Conservation (phyloP, 2,329 filamentous ascomycete genomes). For the Colletotrichum higginsianum region DNA sequence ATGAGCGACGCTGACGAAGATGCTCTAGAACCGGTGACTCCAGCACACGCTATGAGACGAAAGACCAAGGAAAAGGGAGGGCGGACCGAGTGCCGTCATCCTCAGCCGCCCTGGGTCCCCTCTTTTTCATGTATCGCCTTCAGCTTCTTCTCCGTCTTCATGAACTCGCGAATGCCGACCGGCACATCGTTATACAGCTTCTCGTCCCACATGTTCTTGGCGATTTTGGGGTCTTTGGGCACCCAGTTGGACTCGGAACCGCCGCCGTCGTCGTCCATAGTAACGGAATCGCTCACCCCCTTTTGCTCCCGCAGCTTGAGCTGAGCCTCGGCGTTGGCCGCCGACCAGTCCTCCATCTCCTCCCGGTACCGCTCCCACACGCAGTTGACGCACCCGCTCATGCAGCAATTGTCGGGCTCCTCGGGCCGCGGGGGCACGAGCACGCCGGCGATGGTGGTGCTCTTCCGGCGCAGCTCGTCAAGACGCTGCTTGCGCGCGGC, state of each 20-base stretch:
- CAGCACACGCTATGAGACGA: constrained; percentile 21
- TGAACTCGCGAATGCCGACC: constrained; percentile 95
- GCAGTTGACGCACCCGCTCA: constrained; percentile 98
- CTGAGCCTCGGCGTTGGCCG: constrained; percentile 75
- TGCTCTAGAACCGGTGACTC: constrained; percentile 10
- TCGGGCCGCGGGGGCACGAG: constrained; percentile 85
- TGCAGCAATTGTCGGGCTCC: constrained; percentile 98
- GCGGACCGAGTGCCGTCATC: constrained; percentile 25
- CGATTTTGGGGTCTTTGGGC: constrained; percentile 56
- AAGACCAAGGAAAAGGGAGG: neutral
- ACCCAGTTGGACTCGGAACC: constrained; percentile 81
- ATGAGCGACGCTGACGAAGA: constrained; percentile 23
- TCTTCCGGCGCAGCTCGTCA: constrained; percentile 70
- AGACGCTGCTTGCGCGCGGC: constrained; percentile 75
- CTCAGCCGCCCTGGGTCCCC: constrained; percentile 62
- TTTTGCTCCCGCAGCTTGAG: constrained; percentile 58
- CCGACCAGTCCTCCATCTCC: constrained; percentile 91
- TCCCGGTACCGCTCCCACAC: constrained; percentile 95
- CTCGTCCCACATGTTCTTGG: constrained; percentile 71
- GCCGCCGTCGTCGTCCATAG: constrained; percentile 86
- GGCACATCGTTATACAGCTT: constrained; percentile 86
- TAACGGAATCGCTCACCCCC: constrained; percentile 56
- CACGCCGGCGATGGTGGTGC: constrained; percentile 81
- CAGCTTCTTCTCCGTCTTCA: constrained; percentile 94
- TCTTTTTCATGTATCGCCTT: constrained; percentile 80